Base-by-base conservation (phyloP, 352 stramenopile species). In the Pythium insidiosum region DNA sequence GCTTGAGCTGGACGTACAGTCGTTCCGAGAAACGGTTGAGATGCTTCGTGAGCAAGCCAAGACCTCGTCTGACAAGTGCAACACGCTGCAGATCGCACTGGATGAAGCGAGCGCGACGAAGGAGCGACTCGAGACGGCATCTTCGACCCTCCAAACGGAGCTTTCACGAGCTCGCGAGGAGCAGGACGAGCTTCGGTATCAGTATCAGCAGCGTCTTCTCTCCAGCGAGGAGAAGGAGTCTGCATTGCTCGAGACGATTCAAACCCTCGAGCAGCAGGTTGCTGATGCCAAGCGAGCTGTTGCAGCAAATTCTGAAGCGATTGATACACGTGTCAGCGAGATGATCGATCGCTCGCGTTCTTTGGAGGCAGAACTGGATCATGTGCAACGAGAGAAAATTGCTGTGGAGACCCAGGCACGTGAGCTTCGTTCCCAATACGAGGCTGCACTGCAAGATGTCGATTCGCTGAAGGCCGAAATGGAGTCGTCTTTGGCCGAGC, bases 1-100 rank as follows among this genome's bases (percentile, higher is more conserved):
- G 26, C 58, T 84, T 3, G 62, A 79, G 29, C 55, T 85, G 18
- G 76, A 88, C 38, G 61, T 84, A 6, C 60, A 69, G 31, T 88
- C 76, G 24, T 88, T 86, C 45, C 61, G 76, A 46, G 76, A 86
- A 45, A 66, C 68, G 3, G 35, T 84, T 7, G 55, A 61, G 25
- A 35, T 82, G n/a, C 34, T 85, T 16, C 73, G 70, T 7, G 56
- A 61, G 16, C 63, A 88, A 35, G 45, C 76, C n/a, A 82, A 80
- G 40, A 51, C 64, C 16, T 74, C 51, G 34, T 68, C 67, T 0
- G 53, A 74, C 22, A 61, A 44, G 5, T 64, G 69, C 23, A 69
- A 64, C 30, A 37, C 37, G 2, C 56, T 77, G 30, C 52, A 83
- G 40, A 34, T 45, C 1, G 58, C 67, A 16, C 39, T 70, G 9